phyloP scores from a whole-genome alignment of 225 moss, liverwort and hornwort species.

The Thuidium tamariscinum region DNA sequence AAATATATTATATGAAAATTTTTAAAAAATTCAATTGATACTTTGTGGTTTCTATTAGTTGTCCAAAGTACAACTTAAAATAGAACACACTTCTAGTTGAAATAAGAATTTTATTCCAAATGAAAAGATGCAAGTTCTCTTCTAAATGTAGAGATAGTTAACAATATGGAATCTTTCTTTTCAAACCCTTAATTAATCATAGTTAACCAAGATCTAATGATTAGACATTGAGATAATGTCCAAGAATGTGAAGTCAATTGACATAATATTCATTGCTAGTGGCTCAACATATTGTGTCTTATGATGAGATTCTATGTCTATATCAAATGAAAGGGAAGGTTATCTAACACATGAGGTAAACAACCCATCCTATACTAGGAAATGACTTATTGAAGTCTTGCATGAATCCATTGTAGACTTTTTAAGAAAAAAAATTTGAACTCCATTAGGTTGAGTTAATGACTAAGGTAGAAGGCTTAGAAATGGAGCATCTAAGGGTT shows the following conservation, averaged over 20 bases:
- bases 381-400: background rate
- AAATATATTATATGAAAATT: background rate
- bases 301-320: background rate
- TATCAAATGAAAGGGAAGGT: background rate
- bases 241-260: accelerated
- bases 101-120: background rate
- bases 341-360: accelerated
- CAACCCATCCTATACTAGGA: no score
- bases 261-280: accelerated
- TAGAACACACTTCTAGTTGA: background rate
- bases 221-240: background rate
- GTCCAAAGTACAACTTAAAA: accelerated
- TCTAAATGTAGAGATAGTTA: background rate
- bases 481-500: no score
- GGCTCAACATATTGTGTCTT: background rate
- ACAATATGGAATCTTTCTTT: background rate
- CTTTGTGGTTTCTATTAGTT: background rate
- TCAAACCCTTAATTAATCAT: background rate
- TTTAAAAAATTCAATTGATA: no score
- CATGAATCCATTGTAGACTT: background rate
- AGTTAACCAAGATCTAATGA: background rate
- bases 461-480: no score
- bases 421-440: background rate
- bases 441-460: no score
- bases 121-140: accelerated